phyloP scores from a whole-genome alignment of 345 rosid genomes.

The Citrus cavaleriei region DNA sequence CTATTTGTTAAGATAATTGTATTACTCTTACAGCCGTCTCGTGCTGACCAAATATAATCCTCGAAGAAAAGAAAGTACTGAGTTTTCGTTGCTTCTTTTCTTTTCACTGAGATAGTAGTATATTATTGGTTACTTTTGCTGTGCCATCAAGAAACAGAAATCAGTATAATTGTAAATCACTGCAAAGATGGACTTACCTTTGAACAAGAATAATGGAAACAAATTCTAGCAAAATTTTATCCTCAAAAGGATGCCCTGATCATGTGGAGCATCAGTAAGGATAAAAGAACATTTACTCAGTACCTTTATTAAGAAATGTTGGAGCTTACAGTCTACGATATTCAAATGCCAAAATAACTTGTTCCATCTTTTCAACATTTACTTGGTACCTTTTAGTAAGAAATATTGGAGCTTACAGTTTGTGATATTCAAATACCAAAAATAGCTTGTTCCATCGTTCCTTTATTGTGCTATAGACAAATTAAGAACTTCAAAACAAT shows the following conservation, averaged over 20 bases:
- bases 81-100: background rate
- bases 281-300: background rate
- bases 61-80: background rate
- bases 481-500: background rate
- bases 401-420: background rate
- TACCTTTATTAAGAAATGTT: background rate
- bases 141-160: background rate
- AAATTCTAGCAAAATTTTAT: background rate
- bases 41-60: background rate
- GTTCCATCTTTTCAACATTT: background rate
- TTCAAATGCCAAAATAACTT: background rate
- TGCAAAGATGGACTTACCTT: background rate
- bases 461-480: background rate
- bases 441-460: background rate
- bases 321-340: background rate
- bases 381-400: background rate
- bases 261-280: background rate
- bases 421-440: background rate
- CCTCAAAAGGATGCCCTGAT: background rate
- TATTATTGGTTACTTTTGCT: background rate
- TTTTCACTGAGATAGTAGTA: background rate
- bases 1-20: background rate
- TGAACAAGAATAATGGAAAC: background rate
- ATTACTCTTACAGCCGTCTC: background rate
- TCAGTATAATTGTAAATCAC: background rate